phyloP scores from a whole-genome alignment of 2,329 filamentous ascomycete genomes.

The Amauroascus niger region DNA sequence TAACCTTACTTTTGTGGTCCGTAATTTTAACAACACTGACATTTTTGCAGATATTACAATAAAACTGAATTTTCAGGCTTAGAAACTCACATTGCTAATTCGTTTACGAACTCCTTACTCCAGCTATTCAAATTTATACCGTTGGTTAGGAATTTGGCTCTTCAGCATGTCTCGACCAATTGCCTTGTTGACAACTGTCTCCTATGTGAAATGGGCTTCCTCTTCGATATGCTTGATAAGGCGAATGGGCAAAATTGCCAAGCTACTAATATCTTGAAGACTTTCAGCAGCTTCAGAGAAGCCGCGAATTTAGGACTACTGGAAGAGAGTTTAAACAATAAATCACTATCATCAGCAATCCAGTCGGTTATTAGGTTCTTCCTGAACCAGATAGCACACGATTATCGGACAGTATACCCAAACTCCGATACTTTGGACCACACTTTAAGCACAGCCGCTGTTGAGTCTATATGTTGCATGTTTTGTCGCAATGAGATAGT shows the following conservation, averaged over 20 bases:
- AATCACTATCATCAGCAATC: conserved; percentile 67
- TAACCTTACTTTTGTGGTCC: not conserved
- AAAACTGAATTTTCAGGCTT: conserved; percentile 83
- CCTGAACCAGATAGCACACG: conserved; percentile 66
- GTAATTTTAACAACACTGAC: conserved; percentile 6
- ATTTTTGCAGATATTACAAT: conserved; percentile 68
- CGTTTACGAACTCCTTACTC: conserved; percentile 84
- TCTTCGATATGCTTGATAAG: conserved; percentile 98
- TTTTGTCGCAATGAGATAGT: conserved; percentile 81
- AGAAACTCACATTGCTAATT: conserved; percentile 94
- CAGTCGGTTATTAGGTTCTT: conserved; percentile 81
- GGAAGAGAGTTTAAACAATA: conserved; percentile 68
- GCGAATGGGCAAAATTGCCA: conserved; percentile 90
- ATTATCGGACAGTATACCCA: conserved; percentile 60
- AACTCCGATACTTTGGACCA: conserved; percentile 60
- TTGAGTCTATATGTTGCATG: conserved; percentile 62
- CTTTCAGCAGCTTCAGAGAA: conserved; percentile 73
- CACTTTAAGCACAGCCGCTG: conserved; percentile 41
- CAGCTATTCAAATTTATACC: conserved; percentile 90
- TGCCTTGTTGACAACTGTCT: conserved; percentile 78
- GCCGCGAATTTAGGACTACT: conserved; percentile 67
- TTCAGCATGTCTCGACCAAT: conserved; percentile 77
- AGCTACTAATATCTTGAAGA: conserved; percentile 87
- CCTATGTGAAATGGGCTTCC: conserved; percentile 85
- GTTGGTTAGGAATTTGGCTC: conserved; percentile 71